phyloP scores from a whole-genome alignment of 306 rosid genomes.

The Cucurbita maxima region DNA sequence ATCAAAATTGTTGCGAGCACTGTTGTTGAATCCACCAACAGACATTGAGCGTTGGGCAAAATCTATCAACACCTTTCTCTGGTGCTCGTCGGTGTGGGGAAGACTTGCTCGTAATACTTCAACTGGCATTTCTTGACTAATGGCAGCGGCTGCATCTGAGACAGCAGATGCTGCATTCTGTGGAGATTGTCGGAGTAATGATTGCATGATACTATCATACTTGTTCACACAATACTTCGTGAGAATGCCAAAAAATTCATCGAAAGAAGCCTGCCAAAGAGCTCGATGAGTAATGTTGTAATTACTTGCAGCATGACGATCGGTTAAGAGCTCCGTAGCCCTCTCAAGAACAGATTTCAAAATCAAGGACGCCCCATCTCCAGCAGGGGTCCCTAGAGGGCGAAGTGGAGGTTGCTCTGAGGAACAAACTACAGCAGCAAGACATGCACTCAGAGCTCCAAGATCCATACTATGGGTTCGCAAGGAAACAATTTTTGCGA shows the following conservation, averaged over 20 bases:
- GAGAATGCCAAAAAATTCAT: constrained; percentile 65
- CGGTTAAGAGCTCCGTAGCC: constrained; percentile 79
- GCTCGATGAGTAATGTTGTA: constrained; percentile 46
- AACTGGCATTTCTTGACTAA: constrained; percentile 84
- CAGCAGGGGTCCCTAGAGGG: constrained; percentile 77
- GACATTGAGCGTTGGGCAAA: constrained; percentile 84
- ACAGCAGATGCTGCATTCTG: constrained; percentile 32
- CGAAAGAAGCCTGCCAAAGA: constrained; percentile 94
- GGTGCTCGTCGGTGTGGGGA: constrained; percentile 80
- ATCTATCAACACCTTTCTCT: constrained; percentile 50
- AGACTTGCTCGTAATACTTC: constrained; percentile 89
- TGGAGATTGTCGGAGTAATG: constrained; percentile 39
- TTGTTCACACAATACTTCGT: constrained; percentile 71
- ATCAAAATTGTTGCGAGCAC: constrained; percentile 34
- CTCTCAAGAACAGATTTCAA: constrained; percentile 74
- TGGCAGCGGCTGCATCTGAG: constrained; percentile 56
- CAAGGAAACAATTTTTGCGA: constrained; percentile 56
- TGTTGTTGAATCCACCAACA: constrained; percentile 37
- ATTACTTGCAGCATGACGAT: constrained; percentile 64
- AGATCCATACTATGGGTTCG: constrained; percentile 71
- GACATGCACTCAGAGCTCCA: constrained; percentile 82
- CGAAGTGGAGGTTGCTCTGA: constrained; percentile 86
- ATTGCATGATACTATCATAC: constrained; percentile 59
- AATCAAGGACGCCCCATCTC: constrained; percentile 83
- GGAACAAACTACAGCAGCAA: constrained; percentile 86